These are phyloP conservation scores for Cyberlindnera lachancei DNA, from an alignment of 805 yeast species.

Conservation along the genomic window DNA sequence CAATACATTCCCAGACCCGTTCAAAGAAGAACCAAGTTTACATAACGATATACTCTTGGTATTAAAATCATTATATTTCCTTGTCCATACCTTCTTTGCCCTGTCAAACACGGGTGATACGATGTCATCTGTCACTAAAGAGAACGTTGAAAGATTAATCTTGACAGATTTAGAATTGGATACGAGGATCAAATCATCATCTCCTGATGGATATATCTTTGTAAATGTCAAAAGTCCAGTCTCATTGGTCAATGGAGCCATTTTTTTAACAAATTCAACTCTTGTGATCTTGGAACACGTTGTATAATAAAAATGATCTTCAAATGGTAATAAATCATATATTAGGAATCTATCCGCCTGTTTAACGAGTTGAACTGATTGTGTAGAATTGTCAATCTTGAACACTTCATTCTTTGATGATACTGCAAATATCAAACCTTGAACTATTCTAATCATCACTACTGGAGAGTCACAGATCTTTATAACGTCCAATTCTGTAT, in stretches of 20 bases:
- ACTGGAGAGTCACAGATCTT: slow-evolving; percentile 10
- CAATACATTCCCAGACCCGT: slow-evolving; percentile 12
- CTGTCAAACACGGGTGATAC: slow-evolving; percentile 10
- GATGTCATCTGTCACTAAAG: slow-evolving; percentile 5
- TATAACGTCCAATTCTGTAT: background rate
- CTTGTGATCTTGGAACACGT: slow-evolving; percentile 8
- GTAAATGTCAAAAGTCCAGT: slow-evolving; percentile 8
- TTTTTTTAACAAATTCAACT: slow-evolving; percentile 1
- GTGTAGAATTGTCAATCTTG: slow-evolving; percentile 1
- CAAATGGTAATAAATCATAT: slow-evolving; percentile 10
- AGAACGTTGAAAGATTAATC: slow-evolving; percentile 3
- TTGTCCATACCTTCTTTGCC: slow-evolving; percentile 16
- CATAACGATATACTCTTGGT: slow-evolving; percentile 13
- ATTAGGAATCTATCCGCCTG: slow-evolving; percentile 11
- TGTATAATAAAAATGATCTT: slow-evolving; percentile 4
- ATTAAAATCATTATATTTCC: slow-evolving; percentile 18
- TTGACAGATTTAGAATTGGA: slow-evolving; percentile 7
- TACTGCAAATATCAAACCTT: slow-evolving; percentile 6
- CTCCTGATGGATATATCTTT: slow-evolving; percentile 8
- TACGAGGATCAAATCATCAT: slow-evolving; percentile 3
- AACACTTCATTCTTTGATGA: slow-evolving; percentile 16
- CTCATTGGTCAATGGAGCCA: background rate
- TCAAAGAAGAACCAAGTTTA: slow-evolving; percentile 12
- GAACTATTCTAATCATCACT: slow-evolving; percentile 5
- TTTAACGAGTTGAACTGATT: slow-evolving; percentile 4